Base-by-base conservation (phyloP, 495 filamentous ascomycete genomes). In the Podospora conica region DNA sequence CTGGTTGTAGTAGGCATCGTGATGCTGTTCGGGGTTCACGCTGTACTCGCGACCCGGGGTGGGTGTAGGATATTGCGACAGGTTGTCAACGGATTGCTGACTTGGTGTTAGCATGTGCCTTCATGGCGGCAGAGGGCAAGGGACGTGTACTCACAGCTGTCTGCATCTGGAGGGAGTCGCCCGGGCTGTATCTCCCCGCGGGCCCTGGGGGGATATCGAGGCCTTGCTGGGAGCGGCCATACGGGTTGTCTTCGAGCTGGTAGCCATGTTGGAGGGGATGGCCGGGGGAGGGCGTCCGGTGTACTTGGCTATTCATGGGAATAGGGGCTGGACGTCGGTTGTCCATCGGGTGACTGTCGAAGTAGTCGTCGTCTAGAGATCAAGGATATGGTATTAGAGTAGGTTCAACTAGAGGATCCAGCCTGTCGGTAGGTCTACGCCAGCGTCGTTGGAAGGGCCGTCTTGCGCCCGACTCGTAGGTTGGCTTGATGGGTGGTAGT, bases 1-100 rank as follows among this genome's bases (percentile, higher is more conserved):
- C 71, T 87, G 88, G 61, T 87, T 89, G 73, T 90, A 95, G 78
- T 96, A 96, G 55, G 88, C 85, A 76, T 96, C 91, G 70, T 93
- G 91, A 69, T 96, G 92, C 53, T 86, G 87, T 74, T 92, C 86
- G 12, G 93, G 93, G 65, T 91, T 86, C 40, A 97, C 76, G 7
- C 86, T 78, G 74, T 94, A 96, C 25, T 92, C 90, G 64, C 75
- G 40, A 48, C 81, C 69, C 59, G 80, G 80, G 88, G 91, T 60
- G 80, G 78, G 63, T 90, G 40, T 84, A 69, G 86, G 87, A 67
- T 88, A 93, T 20, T 89, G 88, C 68, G 84, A 84, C 18, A 88
- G 78, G 70, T 90, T 88, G 73, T 92, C 90, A 1, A 93, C 88
- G 1, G 93, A 96, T 79, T 94, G 93, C 86, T 83, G 55, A 9